A percentile compares a stretch with the other conserved stretches of the same genome.
Conservation (phyloP, 176 grass and related monocot genomes). For the Bothriochloa decipiens region DNA sequence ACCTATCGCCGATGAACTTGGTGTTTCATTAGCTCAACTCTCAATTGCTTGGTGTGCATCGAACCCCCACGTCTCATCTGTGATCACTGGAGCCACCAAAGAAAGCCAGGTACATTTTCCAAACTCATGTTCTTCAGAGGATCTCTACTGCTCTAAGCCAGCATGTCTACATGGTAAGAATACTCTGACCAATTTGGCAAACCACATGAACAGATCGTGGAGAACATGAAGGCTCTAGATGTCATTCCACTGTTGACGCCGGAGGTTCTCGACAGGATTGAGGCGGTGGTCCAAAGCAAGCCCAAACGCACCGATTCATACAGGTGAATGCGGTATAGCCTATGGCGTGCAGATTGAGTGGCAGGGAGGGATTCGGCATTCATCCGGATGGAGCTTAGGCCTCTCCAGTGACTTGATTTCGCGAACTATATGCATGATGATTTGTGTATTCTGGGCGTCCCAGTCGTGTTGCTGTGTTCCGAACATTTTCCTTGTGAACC, state of each 20-base stretch:
- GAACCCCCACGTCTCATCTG: constrained; percentile 91
- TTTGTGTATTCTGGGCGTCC: constrained; percentile 22
- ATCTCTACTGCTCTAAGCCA: background rate
- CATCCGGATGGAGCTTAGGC: constrained; percentile 29
- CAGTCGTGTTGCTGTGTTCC: constrained; percentile 11
- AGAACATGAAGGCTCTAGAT: constrained; percentile 98
- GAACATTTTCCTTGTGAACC: constrained; percentile 32
- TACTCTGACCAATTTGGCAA: background rate
- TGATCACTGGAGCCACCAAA: constrained; percentile 96
- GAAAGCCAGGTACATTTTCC: constrained; percentile 81
- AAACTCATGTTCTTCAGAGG: background rate
- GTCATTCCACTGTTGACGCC: constrained; percentile 78
- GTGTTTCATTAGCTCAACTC: constrained; percentile 81
- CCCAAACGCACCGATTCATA: constrained; percentile 91
- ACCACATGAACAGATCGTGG: constrained; percentile 61
- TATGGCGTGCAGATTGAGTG: constrained; percentile 8
- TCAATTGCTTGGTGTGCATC: constrained; percentile 95
- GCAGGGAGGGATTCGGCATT: constrained; percentile 13
- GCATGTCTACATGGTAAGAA: background rate
- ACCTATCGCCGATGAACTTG: constrained; percentile 80
- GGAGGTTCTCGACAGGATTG: constrained; percentile 81
- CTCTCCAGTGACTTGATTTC: background rate
- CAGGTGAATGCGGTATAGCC: constrained; percentile 50
- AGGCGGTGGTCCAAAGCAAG: constrained; percentile 83
- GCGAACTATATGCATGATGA: background rate